Evolutionary conservation across 345 rosid genomes (phyloP).

Genomic region (Euphorbia pulcherrima): DNA sequence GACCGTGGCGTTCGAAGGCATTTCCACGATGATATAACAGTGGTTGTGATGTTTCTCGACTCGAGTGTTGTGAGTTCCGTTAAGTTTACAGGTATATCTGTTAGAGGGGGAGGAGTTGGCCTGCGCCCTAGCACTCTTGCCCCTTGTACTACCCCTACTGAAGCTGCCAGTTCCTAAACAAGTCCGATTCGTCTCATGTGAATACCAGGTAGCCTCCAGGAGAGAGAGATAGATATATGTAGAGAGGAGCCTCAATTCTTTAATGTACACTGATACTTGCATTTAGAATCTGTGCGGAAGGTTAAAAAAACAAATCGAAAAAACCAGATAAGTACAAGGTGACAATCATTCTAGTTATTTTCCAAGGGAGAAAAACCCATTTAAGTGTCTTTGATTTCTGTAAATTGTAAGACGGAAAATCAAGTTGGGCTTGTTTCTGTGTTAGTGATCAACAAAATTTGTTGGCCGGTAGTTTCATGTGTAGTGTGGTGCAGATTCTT

Average conservation of each 20-base stretch:
- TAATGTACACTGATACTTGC: conserved; percentile 46
- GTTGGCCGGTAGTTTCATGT: background rate
- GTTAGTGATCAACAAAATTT: background rate
- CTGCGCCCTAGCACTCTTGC: conserved; percentile 54
- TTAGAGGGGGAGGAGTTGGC: conserved; percentile 70
- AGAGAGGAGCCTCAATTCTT: conserved; percentile 46
- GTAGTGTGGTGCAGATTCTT: background rate
- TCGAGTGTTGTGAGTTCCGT: conserved; percentile 47
- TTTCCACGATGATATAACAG: conserved; percentile 96
- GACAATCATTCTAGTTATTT: conserved; percentile 27
- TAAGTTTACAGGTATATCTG: conserved; percentile 41
- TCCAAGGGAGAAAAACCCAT: background rate
- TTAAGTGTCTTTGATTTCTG: background rate
- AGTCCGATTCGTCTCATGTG: conserved; percentile 31
- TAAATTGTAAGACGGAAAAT: background rate
- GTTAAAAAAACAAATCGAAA: conserved; percentile 13
- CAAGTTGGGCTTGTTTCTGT: background rate
- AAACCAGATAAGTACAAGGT: conserved; percentile 35
- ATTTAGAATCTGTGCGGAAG: conserved; percentile 30
- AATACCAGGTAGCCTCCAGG: conserved; percentile 40
- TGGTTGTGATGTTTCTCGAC: conserved; percentile 72
- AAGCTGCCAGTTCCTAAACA: conserved; percentile 34
- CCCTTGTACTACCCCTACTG: conserved; percentile 48
- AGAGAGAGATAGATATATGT: no score
- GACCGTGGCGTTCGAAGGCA: conserved; percentile 87